Evolutionary conservation across 208 protist species (phyloP).

Genomic region (Spongospora subterranea): DNA sequence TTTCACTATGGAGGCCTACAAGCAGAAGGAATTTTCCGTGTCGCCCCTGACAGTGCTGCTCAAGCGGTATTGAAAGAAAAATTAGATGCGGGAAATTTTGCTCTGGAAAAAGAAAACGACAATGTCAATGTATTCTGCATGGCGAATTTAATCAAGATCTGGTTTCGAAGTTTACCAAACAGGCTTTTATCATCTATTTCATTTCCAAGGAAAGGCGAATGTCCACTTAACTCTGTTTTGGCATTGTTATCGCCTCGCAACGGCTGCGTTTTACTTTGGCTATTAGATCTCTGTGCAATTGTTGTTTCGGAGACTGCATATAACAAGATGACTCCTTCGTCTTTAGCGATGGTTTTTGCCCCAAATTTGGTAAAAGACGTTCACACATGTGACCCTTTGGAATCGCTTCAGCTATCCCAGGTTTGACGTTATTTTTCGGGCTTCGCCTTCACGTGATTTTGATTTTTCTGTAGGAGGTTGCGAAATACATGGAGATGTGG

Average conservation of each 20-base stretch:
- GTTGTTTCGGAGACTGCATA: background rate
- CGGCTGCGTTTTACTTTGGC: background rate
- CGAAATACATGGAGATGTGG: slow-evolving; percentile 40
- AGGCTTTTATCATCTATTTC: background rate
- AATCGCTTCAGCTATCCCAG: background rate
- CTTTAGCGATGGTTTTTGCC: slow-evolving; percentile 16
- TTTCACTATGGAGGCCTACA: background rate
- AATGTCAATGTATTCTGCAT: background rate
- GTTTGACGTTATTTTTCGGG: background rate
- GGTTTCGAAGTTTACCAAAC: background rate
- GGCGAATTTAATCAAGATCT: slow-evolving; percentile 31
- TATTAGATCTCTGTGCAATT: background rate
- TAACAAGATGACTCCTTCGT: background rate
- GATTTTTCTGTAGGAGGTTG: background rate
- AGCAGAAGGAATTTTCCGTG: slow-evolving; percentile 32
- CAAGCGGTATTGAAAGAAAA: background rate
- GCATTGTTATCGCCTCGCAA: background rate
- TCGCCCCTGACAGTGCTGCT: background rate
- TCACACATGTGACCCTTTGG: background rate
- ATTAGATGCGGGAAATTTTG: background rate
- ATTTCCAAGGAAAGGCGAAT: background rate
- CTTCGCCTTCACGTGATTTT: background rate
- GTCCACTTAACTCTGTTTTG: background rate
- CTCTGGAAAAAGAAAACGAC: background rate
- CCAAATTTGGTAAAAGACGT: slow-evolving; percentile 3